Evolutionary conservation across 148 eudicot species (phyloP).

Genomic region (Rhododendron ferrugineum): DNA sequence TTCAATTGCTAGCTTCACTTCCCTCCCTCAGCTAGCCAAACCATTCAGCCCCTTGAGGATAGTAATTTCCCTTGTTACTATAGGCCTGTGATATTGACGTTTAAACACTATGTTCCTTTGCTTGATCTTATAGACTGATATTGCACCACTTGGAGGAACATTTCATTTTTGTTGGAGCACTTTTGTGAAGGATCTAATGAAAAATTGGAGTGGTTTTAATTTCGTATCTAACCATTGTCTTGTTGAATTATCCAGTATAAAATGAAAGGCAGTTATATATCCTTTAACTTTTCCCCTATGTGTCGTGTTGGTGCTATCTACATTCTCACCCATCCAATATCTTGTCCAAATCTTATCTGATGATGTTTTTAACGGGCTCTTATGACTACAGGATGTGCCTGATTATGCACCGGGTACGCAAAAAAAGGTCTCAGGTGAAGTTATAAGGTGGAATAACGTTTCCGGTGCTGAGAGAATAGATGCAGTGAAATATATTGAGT

Average conservation of each 20-base stretch:
- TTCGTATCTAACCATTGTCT: neutral
- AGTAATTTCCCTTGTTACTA: neutral
- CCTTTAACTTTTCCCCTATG: neutral
- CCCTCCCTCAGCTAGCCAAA: neutral
- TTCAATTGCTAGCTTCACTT: neutral
- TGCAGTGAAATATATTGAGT: constrained; percentile 77
- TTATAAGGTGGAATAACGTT: constrained; percentile 60
- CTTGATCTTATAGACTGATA: neutral
- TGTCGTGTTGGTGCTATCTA: neutral
- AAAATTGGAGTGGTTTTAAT: neutral
- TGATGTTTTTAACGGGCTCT: neutral
- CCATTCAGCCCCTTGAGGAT: neutral
- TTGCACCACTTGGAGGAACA: neutral
- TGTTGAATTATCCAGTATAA: neutral
- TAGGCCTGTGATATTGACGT: neutral
- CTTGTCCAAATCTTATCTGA: neutral
- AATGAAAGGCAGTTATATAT: neutral
- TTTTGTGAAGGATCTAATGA: neutral
- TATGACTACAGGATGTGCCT: constrained; percentile 42
- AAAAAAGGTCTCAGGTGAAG: constrained; percentile 72
- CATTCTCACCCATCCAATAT: neutral
- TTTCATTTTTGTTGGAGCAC: neutral
- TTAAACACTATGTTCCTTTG: neutral
- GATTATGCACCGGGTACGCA: constrained; percentile 88
- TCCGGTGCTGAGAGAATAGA: constrained; percentile 81